phyloP scores from a whole-genome alignment of 192 early-diverging fungal species.

The Borealophlyctis nickersoniae region DNA sequence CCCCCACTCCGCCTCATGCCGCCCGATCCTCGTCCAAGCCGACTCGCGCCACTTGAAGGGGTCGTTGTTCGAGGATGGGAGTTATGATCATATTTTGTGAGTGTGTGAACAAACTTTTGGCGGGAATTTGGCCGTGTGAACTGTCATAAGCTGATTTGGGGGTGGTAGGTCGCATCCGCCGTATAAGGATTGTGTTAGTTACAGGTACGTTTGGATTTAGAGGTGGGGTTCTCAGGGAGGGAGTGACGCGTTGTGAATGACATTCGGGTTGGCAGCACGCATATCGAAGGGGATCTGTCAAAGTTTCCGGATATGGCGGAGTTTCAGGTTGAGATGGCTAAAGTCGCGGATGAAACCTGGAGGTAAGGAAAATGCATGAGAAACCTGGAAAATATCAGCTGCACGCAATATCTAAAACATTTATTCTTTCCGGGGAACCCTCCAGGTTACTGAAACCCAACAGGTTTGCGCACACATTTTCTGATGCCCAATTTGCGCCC shows the following conservation, averaged over 20 bases:
- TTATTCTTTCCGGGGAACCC: no score
- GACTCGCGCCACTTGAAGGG: constrained; percentile 71
- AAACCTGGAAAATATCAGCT: neutral
- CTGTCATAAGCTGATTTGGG: no score
- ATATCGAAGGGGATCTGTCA: constrained; percentile 85
- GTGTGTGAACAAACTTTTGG: no score
- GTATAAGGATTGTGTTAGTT: constrained; percentile 84
- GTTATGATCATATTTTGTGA: constrained; percentile 83
- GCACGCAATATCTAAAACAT: no score
- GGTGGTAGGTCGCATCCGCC: constrained; percentile 84
- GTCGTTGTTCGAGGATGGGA: constrained; percentile 66
- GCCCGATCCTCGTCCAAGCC: constrained; percentile 77
- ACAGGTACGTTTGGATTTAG: no score
- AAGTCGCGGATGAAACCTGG: constrained; percentile 68
- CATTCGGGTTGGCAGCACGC: constrained; percentile 36
- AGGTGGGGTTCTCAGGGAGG: no score
- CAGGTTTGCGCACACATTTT: no score
- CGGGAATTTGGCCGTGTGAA: no score
- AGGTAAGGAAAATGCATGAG: constrained; percentile 31
- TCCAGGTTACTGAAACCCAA: no score
- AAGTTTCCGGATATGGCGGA: constrained; percentile 72
- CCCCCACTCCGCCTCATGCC: constrained; percentile 69
- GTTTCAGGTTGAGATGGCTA: constrained; percentile 70
- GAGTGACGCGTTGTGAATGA: no score
- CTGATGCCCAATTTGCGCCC: no score